Evolutionary conservation across 495 filamentous ascomycete species (phyloP).

Genomic region (Penicillium angulare): DNA sequence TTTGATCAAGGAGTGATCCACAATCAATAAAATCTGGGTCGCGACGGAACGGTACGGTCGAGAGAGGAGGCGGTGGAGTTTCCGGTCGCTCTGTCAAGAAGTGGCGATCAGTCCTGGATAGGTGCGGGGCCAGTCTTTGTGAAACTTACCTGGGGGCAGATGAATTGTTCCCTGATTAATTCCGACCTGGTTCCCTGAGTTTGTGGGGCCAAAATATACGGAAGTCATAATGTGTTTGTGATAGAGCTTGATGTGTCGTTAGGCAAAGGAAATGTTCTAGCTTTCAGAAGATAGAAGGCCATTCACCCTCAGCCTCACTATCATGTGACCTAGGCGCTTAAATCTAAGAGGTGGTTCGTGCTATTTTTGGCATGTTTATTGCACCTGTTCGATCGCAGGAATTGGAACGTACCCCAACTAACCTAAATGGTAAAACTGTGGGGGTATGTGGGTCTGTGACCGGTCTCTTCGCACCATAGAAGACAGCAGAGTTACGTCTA

Average conservation of each 20-base stretch:
- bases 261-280: background rate
- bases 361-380: background rate
- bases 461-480: background rate
- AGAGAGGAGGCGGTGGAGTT: conserved; percentile 4
- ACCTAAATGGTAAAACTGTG: background rate
- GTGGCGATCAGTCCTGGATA: background rate
- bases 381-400: background rate
- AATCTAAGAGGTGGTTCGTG: background rate
- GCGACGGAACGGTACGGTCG: conserved; percentile 6
- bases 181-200: conserved; percentile 5
- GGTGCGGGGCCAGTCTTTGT: background rate
- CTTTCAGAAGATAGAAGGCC: background rate
- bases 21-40: conserved; percentile 7
- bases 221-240: conserved; percentile 1
- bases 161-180: conserved; percentile 9
- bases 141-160: conserved; percentile 7
- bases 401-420: background rate
- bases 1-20: conserved; percentile 1
- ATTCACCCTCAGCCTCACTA: background rate
- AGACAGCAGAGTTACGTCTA: too few relatives aligned
- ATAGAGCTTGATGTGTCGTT: background rate
- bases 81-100: conserved; percentile 8
- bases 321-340: background rate
- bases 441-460: background rate
- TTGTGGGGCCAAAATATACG: conserved; percentile 2